phyloP scores from a whole-genome alignment of 192 early-diverging fungal genomes.

The Mortierella hygrophila region DNA sequence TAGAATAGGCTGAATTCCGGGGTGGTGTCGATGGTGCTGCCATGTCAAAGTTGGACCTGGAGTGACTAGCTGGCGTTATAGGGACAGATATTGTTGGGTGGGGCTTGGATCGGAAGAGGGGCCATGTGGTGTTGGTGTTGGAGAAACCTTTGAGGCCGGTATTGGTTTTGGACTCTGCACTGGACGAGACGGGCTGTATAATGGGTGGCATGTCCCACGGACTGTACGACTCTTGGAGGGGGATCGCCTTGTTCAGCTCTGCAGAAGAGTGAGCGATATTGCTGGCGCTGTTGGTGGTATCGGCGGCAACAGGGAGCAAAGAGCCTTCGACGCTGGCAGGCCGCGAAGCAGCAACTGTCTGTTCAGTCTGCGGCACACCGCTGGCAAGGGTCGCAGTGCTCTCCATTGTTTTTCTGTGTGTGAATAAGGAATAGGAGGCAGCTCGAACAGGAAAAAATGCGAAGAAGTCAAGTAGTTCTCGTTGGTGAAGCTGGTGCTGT shows the following conservation, averaged over 20 bases:
- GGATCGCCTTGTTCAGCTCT: slow-evolving; percentile 7
- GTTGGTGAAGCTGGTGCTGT: background rate
- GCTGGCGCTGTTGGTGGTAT: background rate
- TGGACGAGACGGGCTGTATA: slow-evolving; percentile 22
- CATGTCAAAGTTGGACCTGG: slow-evolving; percentile 37
- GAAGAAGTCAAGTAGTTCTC: background rate
- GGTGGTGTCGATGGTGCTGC: slow-evolving; percentile 47
- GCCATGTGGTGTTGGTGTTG: slow-evolving; percentile 37
- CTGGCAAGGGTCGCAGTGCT: background rate
- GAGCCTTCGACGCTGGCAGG: background rate
- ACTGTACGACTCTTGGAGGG: slow-evolving; percentile 36
- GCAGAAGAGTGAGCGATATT: background rate
- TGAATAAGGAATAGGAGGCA: background rate
- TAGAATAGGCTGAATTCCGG: slow-evolving; percentile 39
- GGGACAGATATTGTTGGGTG: slow-evolving; percentile 52
- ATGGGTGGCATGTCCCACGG: slow-evolving; percentile 57
- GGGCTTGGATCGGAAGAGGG: slow-evolving; percentile 47
- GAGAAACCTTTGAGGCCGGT: slow-evolving; percentile 45
- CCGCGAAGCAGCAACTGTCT: background rate
- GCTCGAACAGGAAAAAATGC: background rate
- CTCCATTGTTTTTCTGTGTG: slow-evolving; percentile 1
- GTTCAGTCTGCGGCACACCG: background rate
- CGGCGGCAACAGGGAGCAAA: background rate
- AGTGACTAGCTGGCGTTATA: slow-evolving; percentile 15
- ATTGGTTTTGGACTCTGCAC: background rate